Percentiles rank a stretch among this genome's conserved stretches.
phyloP scores from a whole-genome alignment of 139 green algal genomes.

The Chlorella sp. region DNA sequence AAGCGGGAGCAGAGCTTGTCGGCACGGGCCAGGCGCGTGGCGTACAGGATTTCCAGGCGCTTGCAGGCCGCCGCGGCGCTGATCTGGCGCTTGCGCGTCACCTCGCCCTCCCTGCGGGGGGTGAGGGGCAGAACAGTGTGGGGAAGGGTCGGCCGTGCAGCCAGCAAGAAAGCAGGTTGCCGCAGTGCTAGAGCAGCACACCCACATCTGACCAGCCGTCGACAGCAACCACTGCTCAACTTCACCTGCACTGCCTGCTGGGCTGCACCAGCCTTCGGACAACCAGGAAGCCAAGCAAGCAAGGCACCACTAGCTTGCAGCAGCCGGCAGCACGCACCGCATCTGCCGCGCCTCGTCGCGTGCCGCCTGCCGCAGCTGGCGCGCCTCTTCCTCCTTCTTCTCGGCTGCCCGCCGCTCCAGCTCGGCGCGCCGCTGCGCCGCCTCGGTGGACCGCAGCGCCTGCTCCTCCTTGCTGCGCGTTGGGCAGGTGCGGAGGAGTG shows the following conservation, averaged over 20 bases:
- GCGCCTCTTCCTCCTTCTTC: slow-evolving; percentile 38
- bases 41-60: slow-evolving; percentile 42
- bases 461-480: slow-evolving; percentile 44
- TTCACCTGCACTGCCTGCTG: too few relatives aligned
- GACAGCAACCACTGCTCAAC: too few relatives aligned
- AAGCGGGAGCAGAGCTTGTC: slow-evolving; percentile 42
- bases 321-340: slow-evolving; percentile 27
- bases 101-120: slow-evolving; percentile 49
- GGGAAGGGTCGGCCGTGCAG: too few relatives aligned
- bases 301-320: too few relatives aligned
- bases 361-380: slow-evolving; percentile 28
- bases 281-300: background rate
- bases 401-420: slow-evolving; percentile 58
- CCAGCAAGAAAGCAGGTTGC: too few relatives aligned
- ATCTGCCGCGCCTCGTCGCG: slow-evolving; percentile 43
- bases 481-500: background rate
- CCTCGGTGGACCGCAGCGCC: slow-evolving; percentile 13
- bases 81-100: slow-evolving; percentile 43
- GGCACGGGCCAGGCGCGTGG: slow-evolving; percentile 29
- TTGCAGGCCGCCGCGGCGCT: slow-evolving; percentile 34
- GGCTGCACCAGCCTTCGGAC: background rate
- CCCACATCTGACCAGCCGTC: too few relatives aligned
- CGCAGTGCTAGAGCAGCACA: too few relatives aligned
- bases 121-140: too few relatives aligned
- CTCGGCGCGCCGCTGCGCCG: slow-evolving; percentile 51